phyloP scores from a whole-genome alignment of 192 early-diverging fungal genomes.

The Linnemannia zychae region DNA sequence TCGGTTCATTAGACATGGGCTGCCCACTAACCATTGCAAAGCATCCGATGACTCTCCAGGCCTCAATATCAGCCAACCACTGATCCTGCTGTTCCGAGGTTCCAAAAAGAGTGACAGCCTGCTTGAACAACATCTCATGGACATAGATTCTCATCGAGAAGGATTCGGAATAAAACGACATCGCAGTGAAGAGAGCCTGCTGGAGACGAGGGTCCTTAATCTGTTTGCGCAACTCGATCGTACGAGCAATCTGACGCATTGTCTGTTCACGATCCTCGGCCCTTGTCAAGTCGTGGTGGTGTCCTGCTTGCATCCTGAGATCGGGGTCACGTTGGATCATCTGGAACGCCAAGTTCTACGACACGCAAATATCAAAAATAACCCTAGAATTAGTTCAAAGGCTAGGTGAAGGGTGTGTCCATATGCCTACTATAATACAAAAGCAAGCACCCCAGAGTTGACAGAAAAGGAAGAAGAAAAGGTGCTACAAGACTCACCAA shows the following conservation, averaged over 20 bases:
- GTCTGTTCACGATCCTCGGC: slow-evolving; percentile 66
- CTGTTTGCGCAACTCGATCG: slow-evolving; percentile 28
- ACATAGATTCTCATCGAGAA: slow-evolving; percentile 73
- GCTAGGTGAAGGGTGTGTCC: not conserved
- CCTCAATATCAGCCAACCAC: slow-evolving; percentile 63
- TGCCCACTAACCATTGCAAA: slow-evolving; percentile 67
- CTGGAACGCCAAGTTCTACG: slow-evolving; percentile 55
- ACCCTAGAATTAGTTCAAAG: not conserved
- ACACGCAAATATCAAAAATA: not conserved
- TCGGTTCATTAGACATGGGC: not conserved
- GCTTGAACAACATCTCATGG: slow-evolving; percentile 65
- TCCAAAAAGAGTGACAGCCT: slow-evolving; percentile 64
- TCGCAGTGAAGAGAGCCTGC: slow-evolving; percentile 42
- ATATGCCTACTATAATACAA: not conserved
- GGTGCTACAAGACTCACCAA: slow-evolving; percentile 37
- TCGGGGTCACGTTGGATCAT: slow-evolving; percentile 67
- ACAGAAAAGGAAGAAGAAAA: not conserved
- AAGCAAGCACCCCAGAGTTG: not conserved
- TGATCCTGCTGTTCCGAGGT: slow-evolving; percentile 62
- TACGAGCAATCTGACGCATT: slow-evolving; percentile 64
- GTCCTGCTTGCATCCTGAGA: slow-evolving; percentile 53
- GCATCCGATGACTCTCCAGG: slow-evolving; percentile 66
- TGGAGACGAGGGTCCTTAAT: slow-evolving; percentile 46
- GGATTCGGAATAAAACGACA: slow-evolving; percentile 62
- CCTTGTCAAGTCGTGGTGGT: slow-evolving; percentile 58